A percentile compares a stretch with the other conserved stretches of the same genome.
Evolutionary conservation across 2,329 filamentous ascomycete species (phyloP).

Genomic region (Geosmithia flava): DNA sequence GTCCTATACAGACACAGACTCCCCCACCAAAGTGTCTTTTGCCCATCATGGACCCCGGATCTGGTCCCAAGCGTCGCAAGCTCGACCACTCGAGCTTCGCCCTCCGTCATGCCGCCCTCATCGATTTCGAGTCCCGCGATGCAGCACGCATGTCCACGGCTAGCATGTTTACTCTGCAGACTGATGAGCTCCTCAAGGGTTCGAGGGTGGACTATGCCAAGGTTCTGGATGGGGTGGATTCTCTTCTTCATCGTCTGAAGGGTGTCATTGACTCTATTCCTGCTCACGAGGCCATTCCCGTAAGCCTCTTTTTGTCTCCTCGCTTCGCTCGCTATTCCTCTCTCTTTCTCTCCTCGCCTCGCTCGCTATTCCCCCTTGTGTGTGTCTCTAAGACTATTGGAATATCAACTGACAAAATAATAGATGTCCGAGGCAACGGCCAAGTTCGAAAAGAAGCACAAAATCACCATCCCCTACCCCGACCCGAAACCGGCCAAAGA

Average conservation of each 20-base stretch:
- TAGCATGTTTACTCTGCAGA: slow-evolving; percentile 45
- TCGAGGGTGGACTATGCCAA: slow-evolving; percentile 38
- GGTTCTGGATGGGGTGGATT: slow-evolving; percentile 33
- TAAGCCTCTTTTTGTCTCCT: slow-evolving; percentile 17
- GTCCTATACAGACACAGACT: neutral
- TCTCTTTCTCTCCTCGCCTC: too few species aligned
- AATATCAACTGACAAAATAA: too few species aligned
- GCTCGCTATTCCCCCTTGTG: neutral
- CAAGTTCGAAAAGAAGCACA: slow-evolving; percentile 53
- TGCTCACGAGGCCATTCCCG: slow-evolving; percentile 34
- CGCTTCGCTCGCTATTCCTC: neutral
- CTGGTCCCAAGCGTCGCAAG: slow-evolving; percentile 35
- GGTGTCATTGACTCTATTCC: slow-evolving; percentile 36
- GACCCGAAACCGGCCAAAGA: slow-evolving; percentile 65
- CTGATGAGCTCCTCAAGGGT: slow-evolving; percentile 45
- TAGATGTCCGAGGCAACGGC: slow-evolving; percentile 58
- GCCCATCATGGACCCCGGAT: slow-evolving; percentile 28
- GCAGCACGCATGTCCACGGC: slow-evolving; percentile 29
- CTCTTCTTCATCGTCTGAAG: slow-evolving; percentile 38
- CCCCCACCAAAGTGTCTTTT: neutral
- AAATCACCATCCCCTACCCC: slow-evolving; percentile 71
- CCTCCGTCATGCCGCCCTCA: slow-evolving; percentile 20
- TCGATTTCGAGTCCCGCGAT: slow-evolving; percentile 26
- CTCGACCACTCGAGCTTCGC: slow-evolving; percentile 24
- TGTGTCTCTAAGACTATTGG: neutral